Evolutionary conservation across 164 flowering plant genomes (phyloP).

Genomic region (Piper betle): DNA sequence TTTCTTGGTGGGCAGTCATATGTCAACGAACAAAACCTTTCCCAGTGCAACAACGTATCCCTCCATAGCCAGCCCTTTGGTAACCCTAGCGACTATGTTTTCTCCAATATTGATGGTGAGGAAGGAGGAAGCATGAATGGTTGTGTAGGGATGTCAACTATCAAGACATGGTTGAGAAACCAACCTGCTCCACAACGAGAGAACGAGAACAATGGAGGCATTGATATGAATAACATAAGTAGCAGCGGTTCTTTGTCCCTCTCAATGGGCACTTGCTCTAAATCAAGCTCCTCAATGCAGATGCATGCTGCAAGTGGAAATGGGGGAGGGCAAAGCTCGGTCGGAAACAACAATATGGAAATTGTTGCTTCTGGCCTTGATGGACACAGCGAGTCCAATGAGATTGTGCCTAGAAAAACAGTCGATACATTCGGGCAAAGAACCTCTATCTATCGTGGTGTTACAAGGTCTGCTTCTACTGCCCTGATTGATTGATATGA

Average conservation of each 20-base stretch:
- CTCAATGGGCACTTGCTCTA: constrained; percentile 61
- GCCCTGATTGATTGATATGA: neutral
- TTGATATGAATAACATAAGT: neutral
- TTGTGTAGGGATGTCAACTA: constrained; percentile 72
- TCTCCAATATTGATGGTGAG: constrained; percentile 7
- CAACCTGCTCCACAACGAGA: constrained; percentile 29
- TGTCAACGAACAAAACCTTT: constrained; percentile 20
- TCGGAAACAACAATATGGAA: constrained; percentile 22
- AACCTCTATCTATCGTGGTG: constrained; percentile 95
- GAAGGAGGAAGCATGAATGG: constrained; percentile 8
- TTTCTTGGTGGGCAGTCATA: constrained; percentile 57
- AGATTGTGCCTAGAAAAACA: constrained; percentile 58
- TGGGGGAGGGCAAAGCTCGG: constrained; percentile 23
- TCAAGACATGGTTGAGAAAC: constrained; percentile 86
- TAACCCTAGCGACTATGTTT: constrained; percentile 20
- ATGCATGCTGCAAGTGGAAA: constrained; percentile 11
- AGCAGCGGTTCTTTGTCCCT: constrained; percentile 38
- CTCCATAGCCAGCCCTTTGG: constrained; percentile 5
- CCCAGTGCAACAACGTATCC: constrained; percentile 6
- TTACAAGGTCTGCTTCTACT: constrained; percentile 46
- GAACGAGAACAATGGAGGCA: constrained; percentile 6
- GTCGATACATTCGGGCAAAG: constrained; percentile 89
- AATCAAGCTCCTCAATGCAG: constrained; percentile 26
- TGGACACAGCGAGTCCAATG: constrained; percentile 34
- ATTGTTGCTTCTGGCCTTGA: constrained; percentile 13